Evolutionary conservation across 192 early-diverging fungal species (phyloP), one percentile per base, ranked within the genome.

Genomic region (Physocladia obscura): DNA sequence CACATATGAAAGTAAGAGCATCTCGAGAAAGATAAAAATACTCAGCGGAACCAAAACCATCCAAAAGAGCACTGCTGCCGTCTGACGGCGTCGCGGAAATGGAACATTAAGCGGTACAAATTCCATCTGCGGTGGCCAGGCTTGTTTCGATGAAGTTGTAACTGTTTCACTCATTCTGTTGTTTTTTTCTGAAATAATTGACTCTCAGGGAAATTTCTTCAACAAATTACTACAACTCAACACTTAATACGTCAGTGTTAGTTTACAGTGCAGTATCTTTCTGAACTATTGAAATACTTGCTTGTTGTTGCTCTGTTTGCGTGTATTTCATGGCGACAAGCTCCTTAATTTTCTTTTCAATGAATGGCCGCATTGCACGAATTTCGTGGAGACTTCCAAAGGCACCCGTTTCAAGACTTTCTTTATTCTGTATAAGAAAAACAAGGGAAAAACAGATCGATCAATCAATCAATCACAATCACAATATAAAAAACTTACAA

Each of bases 61-160:
- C 90, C 90, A 92, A 6, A 88, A 40, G 5, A 85, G 54, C 4
- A 92, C 80, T 0, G 85, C 78, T 0, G 78, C 67, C 24, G 90
- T 91, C 68, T 93, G 92, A 27, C 85, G 69, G 49, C 92, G 83
- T 48, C 90, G 81, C 48, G 78, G 72, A 31, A 90, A 70, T 1
- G 92, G 90, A 3, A 92, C 75, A 37, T 75, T 63, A 6, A 90
- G 34, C 2, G 92, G 92, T 21, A 84, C 92, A 74, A 89, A 90
- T 21, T 76, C 39, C 72, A 77, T 73, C 67, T 57, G 57, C 17
- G 30, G 27, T 8, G 60, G 38, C 6, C 30, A n/a, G n/a, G n/a
- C n/a, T n/a, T n/a, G n/a, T n/a, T n/a, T n/a, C n/a, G n/a, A n/a
- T n/a, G n/a, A n/a, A n/a, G n/a, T n/a, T n/a, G n/a, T n/a, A n/a